Conservation (phyloP, 257 asterid species). For the Nicotiana paniculata region DNA sequence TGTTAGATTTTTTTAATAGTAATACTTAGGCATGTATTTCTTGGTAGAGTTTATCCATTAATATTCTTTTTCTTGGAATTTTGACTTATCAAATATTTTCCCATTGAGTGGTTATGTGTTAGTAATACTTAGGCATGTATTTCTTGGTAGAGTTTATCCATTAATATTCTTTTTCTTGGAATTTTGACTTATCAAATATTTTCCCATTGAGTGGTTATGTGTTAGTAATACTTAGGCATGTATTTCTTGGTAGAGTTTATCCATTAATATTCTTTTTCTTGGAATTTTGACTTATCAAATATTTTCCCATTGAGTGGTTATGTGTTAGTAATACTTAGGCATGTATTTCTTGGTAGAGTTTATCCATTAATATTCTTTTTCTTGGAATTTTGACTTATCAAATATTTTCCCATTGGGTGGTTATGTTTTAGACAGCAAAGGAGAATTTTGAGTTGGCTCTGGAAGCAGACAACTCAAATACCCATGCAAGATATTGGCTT, state of each 20-base stretch:
- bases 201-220: slow-evolving; percentile 14
- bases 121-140: slow-evolving; percentile 20
- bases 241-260: not conserved
- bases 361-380: not conserved
- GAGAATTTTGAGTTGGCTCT: slow-evolving; percentile 87
- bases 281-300: not conserved
- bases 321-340: slow-evolving; percentile 27
- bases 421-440: slow-evolving; percentile 63
- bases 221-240: slow-evolving; percentile 25
- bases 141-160: not conserved
- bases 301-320: slow-evolving; percentile 8
- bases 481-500: slow-evolving; percentile 92
- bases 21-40: slow-evolving; percentile 1
- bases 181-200: not conserved
- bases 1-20: not conserved
- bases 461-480: slow-evolving; percentile 86
- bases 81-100: not conserved
- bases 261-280: slow-evolving; percentile 3
- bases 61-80: not conserved
- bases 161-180: slow-evolving; percentile 1
- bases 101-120: slow-evolving; percentile 20
- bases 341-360: not conserved
- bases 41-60: not conserved
- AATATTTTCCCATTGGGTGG: slow-evolving; percentile 3
- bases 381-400: not conserved